These are phyloP conservation scores for Tympanopsis confertula DNA, from an alignment of 2,329 filamentous ascomycete species.

Conservation along the genomic window DNA sequence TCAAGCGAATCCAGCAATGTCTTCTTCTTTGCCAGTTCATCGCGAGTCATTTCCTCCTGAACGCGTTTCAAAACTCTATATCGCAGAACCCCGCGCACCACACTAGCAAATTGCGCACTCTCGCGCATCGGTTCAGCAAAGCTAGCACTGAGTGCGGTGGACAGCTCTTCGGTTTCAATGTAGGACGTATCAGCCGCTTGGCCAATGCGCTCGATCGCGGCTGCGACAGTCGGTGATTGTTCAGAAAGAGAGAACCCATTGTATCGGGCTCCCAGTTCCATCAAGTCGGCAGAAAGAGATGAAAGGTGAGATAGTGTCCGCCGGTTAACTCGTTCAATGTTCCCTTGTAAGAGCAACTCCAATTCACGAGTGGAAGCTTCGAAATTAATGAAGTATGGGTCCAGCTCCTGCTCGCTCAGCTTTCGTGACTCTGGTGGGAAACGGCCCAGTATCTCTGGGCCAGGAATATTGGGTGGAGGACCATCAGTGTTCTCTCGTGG, in stretches of 20 bases:
- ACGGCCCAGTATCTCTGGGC: conserved; percentile 55
- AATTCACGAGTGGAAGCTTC: conserved; percentile 86
- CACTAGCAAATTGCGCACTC: conserved; percentile 90
- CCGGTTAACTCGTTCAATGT: conserved; percentile 93
- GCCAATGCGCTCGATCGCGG: conserved; percentile 86
- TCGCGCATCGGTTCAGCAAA: conserved; percentile 98
- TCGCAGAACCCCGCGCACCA: conserved; percentile 76
- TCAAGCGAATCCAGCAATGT: conserved; percentile 78
- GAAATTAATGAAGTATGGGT: conserved; percentile 91
- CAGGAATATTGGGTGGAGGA: conserved; percentile 12
- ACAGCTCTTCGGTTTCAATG: conserved; percentile 86
- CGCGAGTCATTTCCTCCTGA: conserved; percentile 92
- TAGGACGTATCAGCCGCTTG: conserved; percentile 95
- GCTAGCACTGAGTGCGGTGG: conserved; percentile 74
- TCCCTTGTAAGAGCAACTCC: conserved; percentile 76
- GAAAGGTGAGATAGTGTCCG: conserved; percentile 78
- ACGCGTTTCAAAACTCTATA: conserved; percentile 89
- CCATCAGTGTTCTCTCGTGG: conserved; percentile 9
- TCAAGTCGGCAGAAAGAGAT: conserved; percentile 73
- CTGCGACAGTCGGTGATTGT: conserved; percentile 73
- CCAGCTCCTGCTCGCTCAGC: conserved; percentile 78
- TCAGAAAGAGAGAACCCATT: conserved; percentile 96
- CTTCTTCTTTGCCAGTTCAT: conserved; percentile 82
- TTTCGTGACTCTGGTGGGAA: conserved; percentile 72
- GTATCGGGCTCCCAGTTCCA: conserved; percentile 87